phyloP scores from a whole-genome alignment of 345 rosid genomes.

The Eucalyptus paniculata region DNA sequence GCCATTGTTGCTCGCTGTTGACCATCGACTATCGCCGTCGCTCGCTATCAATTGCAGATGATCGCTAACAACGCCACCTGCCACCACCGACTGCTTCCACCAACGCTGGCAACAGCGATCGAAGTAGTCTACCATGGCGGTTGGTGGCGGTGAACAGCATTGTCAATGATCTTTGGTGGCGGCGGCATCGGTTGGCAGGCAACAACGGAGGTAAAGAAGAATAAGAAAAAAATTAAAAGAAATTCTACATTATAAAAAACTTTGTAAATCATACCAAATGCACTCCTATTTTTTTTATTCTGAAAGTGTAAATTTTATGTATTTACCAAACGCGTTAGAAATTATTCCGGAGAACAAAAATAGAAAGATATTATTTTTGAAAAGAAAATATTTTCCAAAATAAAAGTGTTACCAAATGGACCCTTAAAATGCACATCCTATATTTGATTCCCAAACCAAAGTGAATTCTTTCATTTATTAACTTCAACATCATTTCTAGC shows the following conservation, averaged over 20 bases:
- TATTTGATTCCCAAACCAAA: not conserved
- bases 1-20: fast-evolving
- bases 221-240: no score
- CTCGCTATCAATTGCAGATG: fast-evolving
- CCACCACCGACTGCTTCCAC: fast-evolving
- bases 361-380: fast-evolving
- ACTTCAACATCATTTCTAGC: not conserved
- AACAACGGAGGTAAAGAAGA: fast-evolving
- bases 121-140: fast-evolving
- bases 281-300: fast-evolving
- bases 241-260: no score
- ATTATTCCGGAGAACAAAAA: fast-evolving
- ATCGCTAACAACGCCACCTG: fast-evolving
- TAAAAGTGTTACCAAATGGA: fast-evolving
- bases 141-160: fast-evolving
- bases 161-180: no score
- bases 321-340: fast-evolving
- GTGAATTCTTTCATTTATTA: not conserved
- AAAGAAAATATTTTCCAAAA: fast-evolving
- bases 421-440: not conserved
- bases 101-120: fast-evolving
- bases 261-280: fast-evolving
- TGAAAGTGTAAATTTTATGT: fast-evolving
- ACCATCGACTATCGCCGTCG: fast-evolving
- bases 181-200: fast-evolving